These are phyloP conservation scores for Pseudohalonectria lignicola DNA, from an alignment of 2,329 filamentous ascomycete genomes.

Conservation along the genomic window DNA sequence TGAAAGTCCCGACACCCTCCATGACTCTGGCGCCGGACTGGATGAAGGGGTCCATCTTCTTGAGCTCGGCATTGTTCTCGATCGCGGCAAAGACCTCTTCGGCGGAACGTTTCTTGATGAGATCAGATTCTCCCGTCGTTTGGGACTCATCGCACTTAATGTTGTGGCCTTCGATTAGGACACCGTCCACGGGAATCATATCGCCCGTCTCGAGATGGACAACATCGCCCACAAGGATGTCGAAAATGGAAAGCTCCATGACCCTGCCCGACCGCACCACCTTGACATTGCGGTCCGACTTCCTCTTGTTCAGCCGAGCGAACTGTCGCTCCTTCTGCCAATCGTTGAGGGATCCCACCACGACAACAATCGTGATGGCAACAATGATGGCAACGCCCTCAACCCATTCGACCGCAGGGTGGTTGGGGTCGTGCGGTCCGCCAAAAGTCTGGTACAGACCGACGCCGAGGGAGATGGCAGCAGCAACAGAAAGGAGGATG, in stretches of 20 bases:
- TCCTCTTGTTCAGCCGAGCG: constrained; percentile 68
- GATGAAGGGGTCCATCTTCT: constrained; percentile 74
- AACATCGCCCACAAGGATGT: constrained; percentile 60
- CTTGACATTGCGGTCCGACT: constrained; percentile 64
- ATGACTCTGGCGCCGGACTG: constrained; percentile 74
- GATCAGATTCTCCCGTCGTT: constrained; percentile 64
- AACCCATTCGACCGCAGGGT: constrained; percentile 62
- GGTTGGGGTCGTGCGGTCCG: constrained; percentile 32
- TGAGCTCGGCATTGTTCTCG: constrained; percentile 51
- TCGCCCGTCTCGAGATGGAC: constrained; percentile 66
- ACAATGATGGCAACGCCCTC: constrained; percentile 74
- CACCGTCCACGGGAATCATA: constrained; percentile 61
- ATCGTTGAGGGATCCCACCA: constrained; percentile 69
- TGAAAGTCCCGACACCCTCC: constrained; percentile 64
- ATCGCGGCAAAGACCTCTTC: constrained; percentile 48
- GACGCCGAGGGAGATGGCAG: constrained; percentile 61
- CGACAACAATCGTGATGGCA: constrained; percentile 65
- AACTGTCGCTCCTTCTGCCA: constrained; percentile 75
- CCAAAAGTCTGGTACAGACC: constrained; percentile 69
- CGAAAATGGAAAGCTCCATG: constrained; percentile 57
- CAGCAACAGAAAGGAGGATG: constrained; percentile 59
- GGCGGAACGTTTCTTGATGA: constrained; percentile 55
- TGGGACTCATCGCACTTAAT: constrained; percentile 65
- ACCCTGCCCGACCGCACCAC: constrained; percentile 61
- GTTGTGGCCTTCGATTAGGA: constrained; percentile 55